These are phyloP conservation scores for Diaporthe vexans DNA, from an alignment of 2,329 filamentous ascomycete genomes.

Conservation along the genomic window DNA sequence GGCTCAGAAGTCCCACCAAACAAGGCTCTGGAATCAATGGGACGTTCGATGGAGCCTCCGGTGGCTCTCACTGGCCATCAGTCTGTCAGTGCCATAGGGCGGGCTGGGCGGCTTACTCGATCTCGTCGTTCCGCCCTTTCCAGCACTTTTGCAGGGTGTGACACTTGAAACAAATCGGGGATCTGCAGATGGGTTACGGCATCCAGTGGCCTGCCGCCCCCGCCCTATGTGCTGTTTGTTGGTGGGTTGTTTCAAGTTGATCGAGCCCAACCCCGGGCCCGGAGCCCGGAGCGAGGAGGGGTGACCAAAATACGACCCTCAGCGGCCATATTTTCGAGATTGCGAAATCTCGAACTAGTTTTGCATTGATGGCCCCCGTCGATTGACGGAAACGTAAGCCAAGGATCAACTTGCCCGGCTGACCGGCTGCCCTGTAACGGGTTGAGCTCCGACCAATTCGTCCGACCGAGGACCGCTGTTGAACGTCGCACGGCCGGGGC, in stretches of 20 bases:
- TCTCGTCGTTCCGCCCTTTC: constrained; percentile 25
- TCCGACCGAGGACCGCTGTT: constrained; percentile 16
- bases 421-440: constrained; percentile 26
- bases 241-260: constrained; percentile 34
- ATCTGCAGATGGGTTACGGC: constrained; percentile 36
- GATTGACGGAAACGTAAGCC: constrained; percentile 29
- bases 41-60: constrained; percentile 17
- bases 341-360: constrained; percentile 33
- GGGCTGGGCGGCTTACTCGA: constrained; percentile 25
- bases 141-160: constrained; percentile 29
- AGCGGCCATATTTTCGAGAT: constrained; percentile 19
- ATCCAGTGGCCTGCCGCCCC: constrained; percentile 6
- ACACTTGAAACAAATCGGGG: constrained; percentile 31
- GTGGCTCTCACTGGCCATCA: neutral
- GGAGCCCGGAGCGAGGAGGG: neutral
- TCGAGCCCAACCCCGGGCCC: constrained; percentile 16
- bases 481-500: constrained; percentile 22
- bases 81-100: constrained; percentile 3
- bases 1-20: constrained; percentile 24
- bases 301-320: constrained; percentile 6
- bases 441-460: constrained; percentile 6
- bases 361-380: constrained; percentile 28
- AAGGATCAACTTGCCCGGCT: constrained; percentile 12
- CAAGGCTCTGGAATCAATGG: constrained; percentile 29
- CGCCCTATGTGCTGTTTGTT: constrained; percentile 12